Conservation (phyloP, 148 eudicot species). For the Cornus controversa region DNA sequence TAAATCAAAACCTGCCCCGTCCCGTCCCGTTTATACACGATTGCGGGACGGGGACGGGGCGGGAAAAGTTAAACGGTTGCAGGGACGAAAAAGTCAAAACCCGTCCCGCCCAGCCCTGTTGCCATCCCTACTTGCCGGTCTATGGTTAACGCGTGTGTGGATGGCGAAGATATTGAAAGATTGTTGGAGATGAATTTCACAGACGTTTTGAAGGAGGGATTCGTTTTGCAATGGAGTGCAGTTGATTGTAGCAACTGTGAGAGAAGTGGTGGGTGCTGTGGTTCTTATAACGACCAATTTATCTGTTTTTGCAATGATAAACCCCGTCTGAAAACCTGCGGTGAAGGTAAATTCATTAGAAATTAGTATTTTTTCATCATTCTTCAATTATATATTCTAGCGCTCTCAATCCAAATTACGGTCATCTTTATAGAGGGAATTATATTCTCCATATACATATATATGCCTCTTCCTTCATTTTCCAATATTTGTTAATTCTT, state of each 20-base stretch:
- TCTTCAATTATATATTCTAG: background rate
- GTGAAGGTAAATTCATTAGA: slow-evolving; percentile 11
- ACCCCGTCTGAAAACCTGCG: slow-evolving; percentile 13
- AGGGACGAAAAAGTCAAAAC: too few species aligned
- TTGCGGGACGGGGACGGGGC: too few species aligned
- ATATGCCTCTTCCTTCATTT: slow-evolving; percentile 13
- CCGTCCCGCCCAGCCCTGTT: too few species aligned
- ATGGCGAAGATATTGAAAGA: background rate
- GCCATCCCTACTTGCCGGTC: too few species aligned
- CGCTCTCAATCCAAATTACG: too few species aligned
- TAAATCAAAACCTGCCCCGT: too few species aligned
- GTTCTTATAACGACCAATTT: slow-evolving; percentile 12
- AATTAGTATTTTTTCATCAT: background rate
- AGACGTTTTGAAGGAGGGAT: slow-evolving; percentile 34
- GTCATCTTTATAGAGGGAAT: background rate
- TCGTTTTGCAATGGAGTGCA: slow-evolving; percentile 37
- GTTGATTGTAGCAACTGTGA: slow-evolving; percentile 19
- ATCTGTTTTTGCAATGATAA: slow-evolving; percentile 25
- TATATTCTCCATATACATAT: too few species aligned
- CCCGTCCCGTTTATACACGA: too few species aligned
- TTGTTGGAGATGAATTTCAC: slow-evolving; percentile 32
- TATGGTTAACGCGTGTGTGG: slow-evolving; percentile 32
- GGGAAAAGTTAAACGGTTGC: too few species aligned
- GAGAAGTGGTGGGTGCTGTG: slow-evolving; percentile 29
- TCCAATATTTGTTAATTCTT: background rate